Evolutionary conservation across 768 basidiomycete genomes (phyloP).

Genomic region (Sporobolomyces roseus): DNA sequence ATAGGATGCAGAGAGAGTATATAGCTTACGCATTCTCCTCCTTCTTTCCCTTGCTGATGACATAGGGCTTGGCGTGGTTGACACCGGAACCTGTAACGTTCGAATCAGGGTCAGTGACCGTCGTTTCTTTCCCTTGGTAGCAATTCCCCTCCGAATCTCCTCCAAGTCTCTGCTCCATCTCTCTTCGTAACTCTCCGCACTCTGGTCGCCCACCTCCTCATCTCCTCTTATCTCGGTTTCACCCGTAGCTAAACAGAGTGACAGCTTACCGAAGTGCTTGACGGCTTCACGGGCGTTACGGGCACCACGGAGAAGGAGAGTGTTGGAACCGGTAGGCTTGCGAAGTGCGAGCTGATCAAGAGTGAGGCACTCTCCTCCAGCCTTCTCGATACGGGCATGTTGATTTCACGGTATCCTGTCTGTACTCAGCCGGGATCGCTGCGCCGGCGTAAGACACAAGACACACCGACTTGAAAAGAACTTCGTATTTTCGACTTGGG

Average conservation of each 20-base stretch:
- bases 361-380: constrained; percentile 90
- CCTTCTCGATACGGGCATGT: constrained; percentile 91
- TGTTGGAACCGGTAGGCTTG: constrained; percentile 91
- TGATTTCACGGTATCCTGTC: too few relatives aligned
- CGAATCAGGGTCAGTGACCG: neutral
- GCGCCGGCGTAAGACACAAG: too few relatives aligned
- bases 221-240: too few relatives aligned
- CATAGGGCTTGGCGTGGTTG: constrained; percentile 70
- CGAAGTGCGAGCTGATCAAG: constrained; percentile 94
- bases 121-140: too few relatives aligned
- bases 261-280: constrained; percentile 86
- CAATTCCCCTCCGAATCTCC: too few relatives aligned
- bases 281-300: constrained; percentile 89
- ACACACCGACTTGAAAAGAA: too few relatives aligned
- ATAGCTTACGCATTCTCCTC: constrained; percentile 33
- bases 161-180: too few relatives aligned
- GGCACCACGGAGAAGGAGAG: constrained; percentile 85
- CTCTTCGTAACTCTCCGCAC: neutral
- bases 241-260: too few relatives aligned
- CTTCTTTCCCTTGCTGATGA: constrained; percentile 93
- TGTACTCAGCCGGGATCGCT: too few relatives aligned
- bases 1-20: too few relatives aligned
- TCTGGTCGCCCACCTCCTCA: too few relatives aligned
- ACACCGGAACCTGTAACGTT: constrained; percentile 17
- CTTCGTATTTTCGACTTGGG: too few relatives aligned